phyloP scores from a whole-genome alignment of 352 stramenopile species.

The Phytophthora nicotianae region DNA sequence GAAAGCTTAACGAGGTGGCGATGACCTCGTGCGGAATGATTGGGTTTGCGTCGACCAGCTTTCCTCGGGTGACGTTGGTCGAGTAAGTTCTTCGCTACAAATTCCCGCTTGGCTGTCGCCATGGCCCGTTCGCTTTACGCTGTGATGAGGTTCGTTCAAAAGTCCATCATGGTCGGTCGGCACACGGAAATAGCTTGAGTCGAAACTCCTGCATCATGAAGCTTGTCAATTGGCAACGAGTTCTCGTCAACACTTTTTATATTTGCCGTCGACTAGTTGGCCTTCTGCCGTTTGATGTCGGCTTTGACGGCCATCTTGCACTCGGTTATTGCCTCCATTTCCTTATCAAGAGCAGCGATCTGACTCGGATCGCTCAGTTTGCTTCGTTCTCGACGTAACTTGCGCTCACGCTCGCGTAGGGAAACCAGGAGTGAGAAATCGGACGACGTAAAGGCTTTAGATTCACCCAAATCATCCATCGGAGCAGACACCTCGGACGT shows the following conservation, averaged over 20 bases:
- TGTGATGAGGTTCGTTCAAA: slow-evolving; percentile 1
- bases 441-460: slow-evolving; percentile 33
- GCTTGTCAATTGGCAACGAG: background rate
- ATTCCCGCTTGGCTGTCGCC: slow-evolving; percentile 51
- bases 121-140: slow-evolving; percentile 19
- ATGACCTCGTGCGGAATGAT: slow-evolving; percentile 33
- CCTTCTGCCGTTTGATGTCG: slow-evolving; percentile 54
- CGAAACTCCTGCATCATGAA: slow-evolving; percentile 2
- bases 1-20: slow-evolving; percentile 51
- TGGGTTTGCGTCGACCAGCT: slow-evolving; percentile 14
- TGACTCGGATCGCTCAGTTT: slow-evolving; percentile 27
- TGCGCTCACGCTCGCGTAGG: slow-evolving; percentile 60
- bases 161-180: slow-evolving; percentile 3
- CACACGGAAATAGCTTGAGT: slow-evolving; percentile 23
- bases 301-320: slow-evolving; percentile 68
- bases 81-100: slow-evolving; percentile 54
- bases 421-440: slow-evolving; percentile 57
- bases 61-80: slow-evolving; percentile 35
- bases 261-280: slow-evolving; percentile 11
- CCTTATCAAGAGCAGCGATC: slow-evolving; percentile 47
- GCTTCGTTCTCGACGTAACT: slow-evolving; percentile 47
- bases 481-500: slow-evolving; percentile 50
- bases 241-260: slow-evolving; percentile 17
- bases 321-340: slow-evolving; percentile 56
- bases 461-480: slow-evolving; percentile 23